phyloP scores from a whole-genome alignment of 2,329 filamentous ascomycete genomes.

The Pyrenophora teres region DNA sequence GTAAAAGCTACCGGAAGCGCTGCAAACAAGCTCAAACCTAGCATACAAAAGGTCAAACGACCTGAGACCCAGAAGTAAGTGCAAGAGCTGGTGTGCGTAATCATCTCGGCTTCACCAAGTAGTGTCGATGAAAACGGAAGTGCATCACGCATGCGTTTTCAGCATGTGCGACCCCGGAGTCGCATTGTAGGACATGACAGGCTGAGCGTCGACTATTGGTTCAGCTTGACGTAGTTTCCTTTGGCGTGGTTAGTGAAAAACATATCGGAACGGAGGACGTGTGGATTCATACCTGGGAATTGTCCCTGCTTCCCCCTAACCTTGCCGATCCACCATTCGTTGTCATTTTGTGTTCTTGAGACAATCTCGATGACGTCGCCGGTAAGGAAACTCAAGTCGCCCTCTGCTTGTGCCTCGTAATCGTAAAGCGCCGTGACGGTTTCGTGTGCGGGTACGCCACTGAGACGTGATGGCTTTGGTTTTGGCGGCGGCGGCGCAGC shows the following conservation, averaged over 20 bases:
- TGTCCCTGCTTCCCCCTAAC: constrained; percentile 81
- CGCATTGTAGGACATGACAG: not conserved
- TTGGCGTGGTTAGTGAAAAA: constrained; percentile 28
- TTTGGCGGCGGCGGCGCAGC: constrained; percentile 57
- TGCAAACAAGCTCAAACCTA: too few species aligned
- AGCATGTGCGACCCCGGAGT: constrained; percentile 20
- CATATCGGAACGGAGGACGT: not conserved
- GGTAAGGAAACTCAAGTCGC: constrained; percentile 86
- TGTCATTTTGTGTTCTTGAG: constrained; percentile 80
- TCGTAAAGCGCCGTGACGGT: constrained; percentile 92
- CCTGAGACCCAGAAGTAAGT: too few species aligned
- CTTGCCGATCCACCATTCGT: constrained; percentile 96
- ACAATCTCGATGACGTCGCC: constrained; percentile 92
- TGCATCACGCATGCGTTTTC: constrained; percentile 1
- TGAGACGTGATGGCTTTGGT: constrained; percentile 72
- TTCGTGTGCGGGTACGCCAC: constrained; percentile 68
- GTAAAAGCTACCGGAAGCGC: too few species aligned
- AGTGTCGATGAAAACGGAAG: not conserved
- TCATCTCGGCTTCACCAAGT: too few species aligned
- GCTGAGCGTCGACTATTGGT: constrained; percentile 23
- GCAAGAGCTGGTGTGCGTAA: too few species aligned
- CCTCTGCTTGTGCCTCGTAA: constrained; percentile 92
- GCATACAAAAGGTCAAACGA: too few species aligned
- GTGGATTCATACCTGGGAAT: constrained; percentile 77
- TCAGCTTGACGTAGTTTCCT: constrained; percentile 53